These are phyloP conservation scores for Monocercomonoides exilis DNA, from an alignment of 78 protist genomes.

Conservation along the genomic window DNA sequence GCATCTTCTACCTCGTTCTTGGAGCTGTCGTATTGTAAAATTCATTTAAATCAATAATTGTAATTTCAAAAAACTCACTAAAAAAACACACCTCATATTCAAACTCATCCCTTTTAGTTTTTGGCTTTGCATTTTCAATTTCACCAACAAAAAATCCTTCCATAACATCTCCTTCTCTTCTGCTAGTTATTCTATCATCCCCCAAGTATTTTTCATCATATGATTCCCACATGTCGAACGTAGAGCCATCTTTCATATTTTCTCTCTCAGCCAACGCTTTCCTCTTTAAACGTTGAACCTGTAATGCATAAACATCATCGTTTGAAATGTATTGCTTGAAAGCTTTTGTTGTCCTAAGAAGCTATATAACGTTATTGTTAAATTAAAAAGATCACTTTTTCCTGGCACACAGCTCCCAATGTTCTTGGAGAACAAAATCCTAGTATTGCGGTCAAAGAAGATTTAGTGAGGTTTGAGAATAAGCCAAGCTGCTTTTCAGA, in stretches of 20 bases:
- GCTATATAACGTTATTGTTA: background rate
- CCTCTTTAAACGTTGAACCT: background rate
- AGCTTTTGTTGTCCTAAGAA: background rate
- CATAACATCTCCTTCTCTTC: background rate
- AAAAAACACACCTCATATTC: background rate
- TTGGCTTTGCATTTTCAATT: background rate
- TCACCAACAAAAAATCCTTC: background rate
- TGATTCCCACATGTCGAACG: background rate
- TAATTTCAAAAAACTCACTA: too few relatives aligned
- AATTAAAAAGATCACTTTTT: too few relatives aligned
- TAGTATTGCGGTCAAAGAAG: background rate
- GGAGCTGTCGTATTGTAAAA: background rate
- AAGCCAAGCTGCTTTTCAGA: too few relatives aligned
- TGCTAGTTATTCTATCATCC: background rate
- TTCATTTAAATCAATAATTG: too few relatives aligned
- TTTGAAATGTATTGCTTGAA: background rate
- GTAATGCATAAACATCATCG: background rate
- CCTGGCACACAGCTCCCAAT: background rate
- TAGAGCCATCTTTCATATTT: background rate
- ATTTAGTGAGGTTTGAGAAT: background rate
- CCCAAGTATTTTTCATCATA: background rate
- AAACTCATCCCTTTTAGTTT: background rate
- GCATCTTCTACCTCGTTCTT: background rate
- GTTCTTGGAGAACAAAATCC: background rate
- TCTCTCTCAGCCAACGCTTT: background rate